A percentile compares a stretch with the other conserved stretches of the same genome.
Evolutionary conservation across 2,329 filamentous ascomycete species (phyloP).

Genomic region (Canariomyces notabilis): DNA sequence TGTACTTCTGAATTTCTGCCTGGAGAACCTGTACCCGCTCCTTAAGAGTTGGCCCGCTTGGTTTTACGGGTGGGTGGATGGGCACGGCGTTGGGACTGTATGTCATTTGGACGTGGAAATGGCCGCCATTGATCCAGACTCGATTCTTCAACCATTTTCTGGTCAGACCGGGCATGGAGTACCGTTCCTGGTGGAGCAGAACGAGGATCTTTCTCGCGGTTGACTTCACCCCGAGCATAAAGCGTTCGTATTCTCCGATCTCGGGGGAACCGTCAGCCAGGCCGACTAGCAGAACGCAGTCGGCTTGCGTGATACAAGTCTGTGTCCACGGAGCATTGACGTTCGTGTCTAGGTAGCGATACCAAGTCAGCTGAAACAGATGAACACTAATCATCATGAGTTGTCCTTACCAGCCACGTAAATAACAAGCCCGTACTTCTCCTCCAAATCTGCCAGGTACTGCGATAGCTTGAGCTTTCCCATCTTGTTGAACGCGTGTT

Average conservation of each 20-base stretch:
- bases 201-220: conserved; percentile 92
- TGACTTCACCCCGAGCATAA: conserved; percentile 94
- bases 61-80: conserved; percentile 67
- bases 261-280: conserved; percentile 83
- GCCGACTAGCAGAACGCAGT: conserved; percentile 90
- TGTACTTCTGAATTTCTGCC: conserved; percentile 97
- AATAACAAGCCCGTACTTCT: conserved; percentile 91
- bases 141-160: conserved; percentile 86
- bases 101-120: conserved; percentile 96
- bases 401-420: conserved; percentile 71
- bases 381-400: conserved; percentile 1
- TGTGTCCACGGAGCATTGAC: conserved; percentile 98
- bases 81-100: conserved; percentile 73
- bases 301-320: conserved; percentile 93
- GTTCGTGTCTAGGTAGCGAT: conserved; percentile 64
- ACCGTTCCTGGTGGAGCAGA: conserved; percentile 81
- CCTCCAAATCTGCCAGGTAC: conserved; percentile 92
- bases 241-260: conserved; percentile 94
- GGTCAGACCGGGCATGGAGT: conserved; percentile 78
- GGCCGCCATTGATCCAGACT: conserved; percentile 96
- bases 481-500: conserved; percentile 96
- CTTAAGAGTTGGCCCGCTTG: conserved; percentile 80
- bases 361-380: background rate
- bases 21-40: conserved; percentile 91
- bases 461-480: conserved; percentile 93